Conservation (phyloP, 2,329 filamentous ascomycete species). For the Teratosphaeria gauchensis region DNA sequence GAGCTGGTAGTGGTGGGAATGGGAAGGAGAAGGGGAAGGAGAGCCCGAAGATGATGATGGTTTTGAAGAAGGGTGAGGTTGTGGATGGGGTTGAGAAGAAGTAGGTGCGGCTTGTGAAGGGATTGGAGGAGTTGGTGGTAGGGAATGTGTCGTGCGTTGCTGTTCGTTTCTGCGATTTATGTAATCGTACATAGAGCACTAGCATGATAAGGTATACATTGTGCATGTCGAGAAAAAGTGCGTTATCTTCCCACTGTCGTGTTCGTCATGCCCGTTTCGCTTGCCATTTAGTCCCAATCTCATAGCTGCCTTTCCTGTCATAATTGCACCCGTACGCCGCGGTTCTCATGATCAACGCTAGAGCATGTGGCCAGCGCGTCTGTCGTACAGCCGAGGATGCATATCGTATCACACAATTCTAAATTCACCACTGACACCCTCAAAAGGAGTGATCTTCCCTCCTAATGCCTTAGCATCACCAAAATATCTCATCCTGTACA, state of each 20-base stretch:
- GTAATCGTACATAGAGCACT: not conserved
- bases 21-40: not conserved
- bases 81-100: not conserved
- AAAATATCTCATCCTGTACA: slow-evolving; percentile 73
- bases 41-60: not conserved
- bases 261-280: not conserved
- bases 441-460: slow-evolving; percentile 56
- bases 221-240: not conserved
- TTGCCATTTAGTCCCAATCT: not conserved
- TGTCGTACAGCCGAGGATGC: not conserved
- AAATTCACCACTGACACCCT: slow-evolving; percentile 55
- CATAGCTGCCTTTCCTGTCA: not conserved
- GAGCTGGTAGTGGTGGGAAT: not conserved
- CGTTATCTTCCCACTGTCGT: not conserved
- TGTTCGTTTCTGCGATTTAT: not conserved
- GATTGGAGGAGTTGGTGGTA: too few relatives aligned
- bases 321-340: too few relatives aligned
- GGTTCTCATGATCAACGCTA: not conserved
- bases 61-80: not conserved
- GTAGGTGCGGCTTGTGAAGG: not conserved
- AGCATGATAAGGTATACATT: not conserved
- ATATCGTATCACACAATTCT: slow-evolving; percentile 17
- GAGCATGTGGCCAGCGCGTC: not conserved
- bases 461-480: slow-evolving; percentile 66
- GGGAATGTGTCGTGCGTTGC: not conserved